Evolutionary conservation across 371 early-diverging fungal species (phyloP).

Genomic region (Syncephalastrum sp.): DNA sequence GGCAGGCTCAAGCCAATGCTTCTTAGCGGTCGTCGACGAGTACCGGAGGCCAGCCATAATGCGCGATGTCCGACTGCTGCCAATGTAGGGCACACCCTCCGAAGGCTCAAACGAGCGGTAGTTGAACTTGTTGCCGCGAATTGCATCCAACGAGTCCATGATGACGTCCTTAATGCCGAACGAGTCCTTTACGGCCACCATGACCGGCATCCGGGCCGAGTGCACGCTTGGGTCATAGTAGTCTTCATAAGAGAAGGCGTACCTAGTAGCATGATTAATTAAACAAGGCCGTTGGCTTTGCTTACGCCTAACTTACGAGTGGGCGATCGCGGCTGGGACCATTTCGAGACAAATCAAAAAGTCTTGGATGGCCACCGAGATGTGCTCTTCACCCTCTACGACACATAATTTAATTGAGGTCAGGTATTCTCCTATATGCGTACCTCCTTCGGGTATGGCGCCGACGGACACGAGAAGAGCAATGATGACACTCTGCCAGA

Average conservation of each 20-base stretch:
- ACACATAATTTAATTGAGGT: background rate
- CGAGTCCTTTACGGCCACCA: conserved; percentile 79
- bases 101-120: conserved; percentile 82
- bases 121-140: conserved; percentile 75
- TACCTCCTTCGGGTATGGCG: conserved; percentile 63
- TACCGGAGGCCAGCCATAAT: conserved; percentile 82
- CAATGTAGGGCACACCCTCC: conserved; percentile 61
- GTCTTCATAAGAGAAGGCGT: conserved; percentile 77
- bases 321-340: conserved; percentile 81
- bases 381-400: conserved; percentile 58
- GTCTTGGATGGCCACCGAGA: conserved; percentile 89
- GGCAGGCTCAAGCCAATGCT: conserved; percentile 72
- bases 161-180: conserved; percentile 82
- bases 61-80: conserved; percentile 57
- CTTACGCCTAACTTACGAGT: conserved; percentile 54
- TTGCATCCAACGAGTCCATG: conserved; percentile 77
- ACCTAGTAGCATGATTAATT: conserved; percentile 29
- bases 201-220: conserved; percentile 78
- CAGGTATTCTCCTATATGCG: conserved; percentile 8
- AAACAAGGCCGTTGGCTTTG: background rate
- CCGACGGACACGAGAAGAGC: conserved; percentile 80
- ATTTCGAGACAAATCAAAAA: conserved; percentile 92
- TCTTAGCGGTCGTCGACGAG: conserved; percentile 69
- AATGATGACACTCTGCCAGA: conserved; percentile 93
- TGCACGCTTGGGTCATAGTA: conserved; percentile 60